Percentiles rank a stretch among this genome's conserved stretches.
Evolutionary conservation across 2,329 filamentous ascomycete genomes (phyloP).

Genomic region (Cryoendolithus antarcticus): DNA sequence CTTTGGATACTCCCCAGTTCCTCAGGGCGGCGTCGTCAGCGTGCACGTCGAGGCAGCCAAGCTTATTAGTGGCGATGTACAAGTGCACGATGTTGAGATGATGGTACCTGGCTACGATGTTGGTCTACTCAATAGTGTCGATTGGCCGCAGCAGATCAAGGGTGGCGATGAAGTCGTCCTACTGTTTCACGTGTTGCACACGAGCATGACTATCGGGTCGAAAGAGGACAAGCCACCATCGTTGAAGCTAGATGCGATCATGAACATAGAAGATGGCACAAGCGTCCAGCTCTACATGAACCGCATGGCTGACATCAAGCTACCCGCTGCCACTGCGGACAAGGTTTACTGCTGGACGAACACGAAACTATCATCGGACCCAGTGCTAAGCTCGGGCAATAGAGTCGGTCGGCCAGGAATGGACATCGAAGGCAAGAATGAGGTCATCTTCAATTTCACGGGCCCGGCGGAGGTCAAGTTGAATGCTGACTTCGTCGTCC

Average conservation of each 20-base stretch:
- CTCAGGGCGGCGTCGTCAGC: constrained; percentile 15
- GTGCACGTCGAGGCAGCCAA: constrained; percentile 19
- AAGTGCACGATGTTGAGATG: constrained; percentile 47
- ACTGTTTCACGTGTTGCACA: constrained; percentile 41
- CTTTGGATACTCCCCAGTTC: constrained; percentile 57
- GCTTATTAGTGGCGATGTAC: constrained; percentile 28
- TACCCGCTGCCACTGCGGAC: no score
- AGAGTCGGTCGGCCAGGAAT: no score
- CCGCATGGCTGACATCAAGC: no score
- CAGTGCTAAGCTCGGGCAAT: no score
- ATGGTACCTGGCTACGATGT: constrained; percentile 46
- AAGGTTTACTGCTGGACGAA: no score
- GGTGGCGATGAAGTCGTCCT: constrained; percentile 66
- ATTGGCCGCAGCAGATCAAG: constrained; percentile 20
- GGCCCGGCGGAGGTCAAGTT: constrained; percentile 48
- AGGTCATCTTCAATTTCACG: constrained; percentile 63
- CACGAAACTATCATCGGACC: no score
- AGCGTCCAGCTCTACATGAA: no score
- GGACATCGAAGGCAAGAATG: constrained; percentile 18
- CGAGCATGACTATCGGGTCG: background rate
- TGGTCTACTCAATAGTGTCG: constrained; percentile 22
- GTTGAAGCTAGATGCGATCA: constrained; percentile 3
- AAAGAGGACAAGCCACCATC: background rate
- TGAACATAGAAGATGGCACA: no score
- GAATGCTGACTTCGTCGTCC: constrained; percentile 59